phyloP scores from a whole-genome alignment of 164 flowering plant species.

The Platanus orientalis region DNA sequence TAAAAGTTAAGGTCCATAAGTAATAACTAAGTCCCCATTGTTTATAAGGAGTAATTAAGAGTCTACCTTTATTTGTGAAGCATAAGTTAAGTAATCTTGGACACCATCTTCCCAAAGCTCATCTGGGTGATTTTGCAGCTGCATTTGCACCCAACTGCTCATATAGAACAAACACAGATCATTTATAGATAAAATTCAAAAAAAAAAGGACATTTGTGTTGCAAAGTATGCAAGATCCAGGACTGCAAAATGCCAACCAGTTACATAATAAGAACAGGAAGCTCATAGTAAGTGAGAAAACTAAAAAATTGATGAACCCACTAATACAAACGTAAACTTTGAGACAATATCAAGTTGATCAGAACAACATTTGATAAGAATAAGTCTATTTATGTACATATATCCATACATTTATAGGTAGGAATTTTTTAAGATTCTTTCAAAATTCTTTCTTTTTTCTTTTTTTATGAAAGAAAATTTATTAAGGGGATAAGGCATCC shows the following conservation, averaged over 20 bases:
- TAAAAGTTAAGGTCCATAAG: not conserved
- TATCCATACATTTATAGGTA: too few species aligned
- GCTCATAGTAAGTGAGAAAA: not conserved
- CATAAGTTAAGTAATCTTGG: conserved; percentile 71
- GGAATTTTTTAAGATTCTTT: too few species aligned
- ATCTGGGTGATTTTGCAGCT: conserved; percentile 81
- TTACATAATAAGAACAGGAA: not conserved
- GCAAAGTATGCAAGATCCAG: not conserved
- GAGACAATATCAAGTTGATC: not conserved
- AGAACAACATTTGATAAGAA: too few species aligned
- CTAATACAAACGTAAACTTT: not conserved
- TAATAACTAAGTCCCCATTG: not conserved
- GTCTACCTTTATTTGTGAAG: conserved; percentile 70
- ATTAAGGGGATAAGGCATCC: too few species aligned
- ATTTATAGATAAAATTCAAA: not conserved
- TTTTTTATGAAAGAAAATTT: too few species aligned
- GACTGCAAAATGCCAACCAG: not conserved
- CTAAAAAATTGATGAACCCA: not conserved
- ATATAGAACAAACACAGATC: conserved; percentile 5
- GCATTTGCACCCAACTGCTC: conserved; percentile 87
- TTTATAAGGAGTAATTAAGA: conserved; percentile 1
- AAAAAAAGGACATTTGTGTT: not conserved
- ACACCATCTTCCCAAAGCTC: conserved; percentile 98
- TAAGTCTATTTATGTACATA: too few species aligned
- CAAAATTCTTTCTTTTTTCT: too few species aligned